phyloP scores from a whole-genome alignment of 305 asterid species.

The Fraxinus floribunda region DNA sequence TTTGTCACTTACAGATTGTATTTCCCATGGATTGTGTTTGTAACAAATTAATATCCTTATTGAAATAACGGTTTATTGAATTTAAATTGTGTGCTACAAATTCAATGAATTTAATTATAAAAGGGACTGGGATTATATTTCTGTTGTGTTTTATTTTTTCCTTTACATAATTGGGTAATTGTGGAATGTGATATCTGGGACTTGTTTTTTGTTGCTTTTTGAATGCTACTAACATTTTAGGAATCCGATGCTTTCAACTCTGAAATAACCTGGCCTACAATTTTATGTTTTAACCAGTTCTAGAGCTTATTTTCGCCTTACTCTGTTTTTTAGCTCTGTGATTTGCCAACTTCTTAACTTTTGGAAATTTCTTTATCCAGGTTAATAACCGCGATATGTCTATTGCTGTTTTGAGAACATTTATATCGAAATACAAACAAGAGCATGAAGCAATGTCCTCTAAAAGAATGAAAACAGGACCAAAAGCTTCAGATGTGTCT shows the following conservation, averaged over 20 bases:
- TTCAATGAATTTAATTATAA: not conserved
- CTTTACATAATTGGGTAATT: not conserved
- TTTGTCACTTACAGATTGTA: not conserved
- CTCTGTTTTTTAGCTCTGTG: not conserved
- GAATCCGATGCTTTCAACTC: conserved; percentile 10
- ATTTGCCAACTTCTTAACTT: conserved; percentile 21
- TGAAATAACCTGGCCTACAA: not conserved
- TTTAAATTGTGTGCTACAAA: not conserved
- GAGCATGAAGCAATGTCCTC: conserved; percentile 65
- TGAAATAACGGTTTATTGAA: not conserved
- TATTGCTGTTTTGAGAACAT: conserved; percentile 85
- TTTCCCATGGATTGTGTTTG: not conserved
- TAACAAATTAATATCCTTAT: not conserved
- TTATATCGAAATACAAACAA: conserved; percentile 57
- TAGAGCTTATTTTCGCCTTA: conserved; percentile 12
- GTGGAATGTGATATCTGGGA: not conserved
- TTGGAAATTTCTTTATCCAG: conserved; percentile 41
- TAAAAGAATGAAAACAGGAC: conserved; percentile 44
- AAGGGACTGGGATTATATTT: not conserved
- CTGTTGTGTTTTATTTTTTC: not conserved
- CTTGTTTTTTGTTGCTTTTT: not conserved
- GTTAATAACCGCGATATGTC: conserved; percentile 97
- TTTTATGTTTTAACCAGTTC: not conserved
- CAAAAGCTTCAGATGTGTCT: conserved; percentile 42
- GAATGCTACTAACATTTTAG: conserved; percentile 13